Percentiles rank a stretch among this genome's conserved stretches.
phyloP scores from a whole-genome alignment of 306 rosid genomes.

The apple (Malus domestica) region DNA sequence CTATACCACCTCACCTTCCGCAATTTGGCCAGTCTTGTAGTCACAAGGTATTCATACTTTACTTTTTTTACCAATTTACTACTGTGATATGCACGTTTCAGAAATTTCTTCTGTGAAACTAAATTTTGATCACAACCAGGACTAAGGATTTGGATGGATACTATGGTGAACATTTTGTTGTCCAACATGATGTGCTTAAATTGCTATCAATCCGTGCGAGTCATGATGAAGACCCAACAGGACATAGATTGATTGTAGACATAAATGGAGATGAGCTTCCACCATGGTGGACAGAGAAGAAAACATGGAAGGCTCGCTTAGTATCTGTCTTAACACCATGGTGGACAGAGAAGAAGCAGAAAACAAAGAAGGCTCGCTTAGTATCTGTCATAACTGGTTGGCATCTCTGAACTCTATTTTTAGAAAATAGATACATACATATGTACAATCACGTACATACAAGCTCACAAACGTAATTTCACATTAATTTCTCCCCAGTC shows the following conservation, averaged over 20 bases:
- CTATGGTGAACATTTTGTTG: conserved; percentile 46
- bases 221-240: conserved; percentile 2
- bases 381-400: conserved; percentile 59
- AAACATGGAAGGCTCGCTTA: conserved; percentile 21
- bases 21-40: conserved; percentile 29
- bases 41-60: conserved; percentile 36
- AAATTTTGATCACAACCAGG: conserved; percentile 16
- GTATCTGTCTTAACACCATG: conserved; percentile 45
- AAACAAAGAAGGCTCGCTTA: conserved; percentile 32
- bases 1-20: conserved; percentile 19
- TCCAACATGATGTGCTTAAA: conserved; percentile 51
- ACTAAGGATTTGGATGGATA: conserved; percentile 32
- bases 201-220: conserved; percentile 38
- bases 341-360: conserved; percentile 29
- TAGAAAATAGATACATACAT: neutral
- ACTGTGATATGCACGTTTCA: no score
- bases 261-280: conserved; percentile 34
- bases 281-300: conserved; percentile 28
- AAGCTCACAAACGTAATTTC: neutral
- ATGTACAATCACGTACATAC: neutral
- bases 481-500: neutral
- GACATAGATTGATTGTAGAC: conserved; percentile 42
- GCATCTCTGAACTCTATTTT: neutral
- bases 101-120: no score
- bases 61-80: neutral